phyloP scores from a whole-genome alignment of 1,139 yeast genomes.

The Taphrina flavorubra region DNA sequence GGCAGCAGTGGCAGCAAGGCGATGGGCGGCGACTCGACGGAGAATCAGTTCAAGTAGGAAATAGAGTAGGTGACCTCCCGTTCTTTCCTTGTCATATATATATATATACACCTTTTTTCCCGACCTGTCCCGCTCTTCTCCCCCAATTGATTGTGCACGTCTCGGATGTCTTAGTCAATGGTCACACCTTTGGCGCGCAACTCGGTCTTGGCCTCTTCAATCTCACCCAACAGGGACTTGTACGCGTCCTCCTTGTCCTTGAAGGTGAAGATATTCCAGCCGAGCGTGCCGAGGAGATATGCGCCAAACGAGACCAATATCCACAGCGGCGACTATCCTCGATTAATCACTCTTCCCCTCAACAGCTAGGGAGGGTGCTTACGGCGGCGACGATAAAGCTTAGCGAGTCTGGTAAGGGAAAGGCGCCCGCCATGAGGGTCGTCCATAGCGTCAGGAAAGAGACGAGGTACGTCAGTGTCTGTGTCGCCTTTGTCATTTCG shows the following conservation, averaged over 20 bases:
- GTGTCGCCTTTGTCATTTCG: slow-evolving; percentile 72
- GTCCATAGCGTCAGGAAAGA: slow-evolving; percentile 62
- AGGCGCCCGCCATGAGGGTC: slow-evolving; percentile 60
- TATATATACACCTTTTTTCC: not conserved
- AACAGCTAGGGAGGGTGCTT: too few relatives aligned
- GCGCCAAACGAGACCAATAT: slow-evolving; percentile 71
- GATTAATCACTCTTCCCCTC: too few relatives aligned
- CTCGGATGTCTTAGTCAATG: slow-evolving; percentile 8
- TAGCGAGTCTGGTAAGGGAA: slow-evolving; percentile 62
- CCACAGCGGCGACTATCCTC: slow-evolving; percentile 66
- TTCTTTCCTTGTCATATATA: not conserved
- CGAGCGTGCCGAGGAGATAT: slow-evolving; percentile 72
- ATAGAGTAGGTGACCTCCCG: too few relatives aligned
- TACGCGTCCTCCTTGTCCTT: slow-evolving; percentile 76
- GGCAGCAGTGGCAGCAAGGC: slow-evolving; percentile 49
- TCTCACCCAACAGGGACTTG: slow-evolving; percentile 60
- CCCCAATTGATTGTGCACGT: not conserved
- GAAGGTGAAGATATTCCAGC: slow-evolving; percentile 73
- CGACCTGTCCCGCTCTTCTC: too few relatives aligned
- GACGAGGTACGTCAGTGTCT: slow-evolving; percentile 60
- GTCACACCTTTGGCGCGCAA: slow-evolving; percentile 31
- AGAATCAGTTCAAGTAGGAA: slow-evolving; percentile 31
- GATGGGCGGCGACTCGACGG: slow-evolving; percentile 38
- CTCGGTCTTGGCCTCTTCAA: slow-evolving; percentile 39
- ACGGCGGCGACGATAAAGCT: slow-evolving; percentile 65